phyloP scores from a whole-genome alignment of 2,329 filamentous ascomycete genomes.

The Dryadomyces quercivorus region DNA sequence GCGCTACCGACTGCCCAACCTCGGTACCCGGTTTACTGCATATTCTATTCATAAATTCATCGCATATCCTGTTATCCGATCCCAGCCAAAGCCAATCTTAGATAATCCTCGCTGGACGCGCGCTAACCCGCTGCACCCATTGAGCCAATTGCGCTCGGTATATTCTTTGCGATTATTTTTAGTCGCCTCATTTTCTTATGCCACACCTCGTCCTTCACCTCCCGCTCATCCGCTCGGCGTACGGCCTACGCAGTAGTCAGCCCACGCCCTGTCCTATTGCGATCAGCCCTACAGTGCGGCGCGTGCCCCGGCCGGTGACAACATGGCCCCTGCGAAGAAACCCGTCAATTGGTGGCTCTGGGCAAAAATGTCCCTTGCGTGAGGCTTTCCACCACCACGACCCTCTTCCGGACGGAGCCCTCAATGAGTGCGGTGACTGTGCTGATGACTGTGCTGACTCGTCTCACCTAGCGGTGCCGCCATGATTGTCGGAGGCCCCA shows the following conservation, averaged over 20 bases:
- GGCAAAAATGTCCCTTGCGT: constrained; percentile 63
- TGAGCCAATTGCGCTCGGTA: background rate
- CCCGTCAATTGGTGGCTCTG: constrained; percentile 43
- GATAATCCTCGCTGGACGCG: too few relatives aligned
- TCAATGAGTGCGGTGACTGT: too few relatives aligned
- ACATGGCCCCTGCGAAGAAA: constrained; percentile 18
- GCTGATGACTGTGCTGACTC: constrained; percentile 7
- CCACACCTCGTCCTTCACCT: background rate
- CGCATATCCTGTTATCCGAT: too few relatives aligned
- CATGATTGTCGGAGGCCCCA: constrained; percentile 73
- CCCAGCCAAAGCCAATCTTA: too few relatives aligned
- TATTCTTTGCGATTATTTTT: background rate
- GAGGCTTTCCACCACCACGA: constrained; percentile 21
- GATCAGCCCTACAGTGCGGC: background rate
- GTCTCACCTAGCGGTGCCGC: constrained; percentile 45
- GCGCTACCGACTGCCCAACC: too few relatives aligned
- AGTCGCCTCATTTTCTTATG: background rate
- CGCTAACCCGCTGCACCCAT: too few relatives aligned
- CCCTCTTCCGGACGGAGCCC: background rate
- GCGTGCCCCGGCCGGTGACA: too few relatives aligned
- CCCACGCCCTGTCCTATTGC: background rate
- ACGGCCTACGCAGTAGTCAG: background rate
- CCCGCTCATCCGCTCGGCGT: background rate
- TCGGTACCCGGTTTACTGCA: too few relatives aligned
- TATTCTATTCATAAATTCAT: too few relatives aligned